phyloP scores from a whole-genome alignment of 805 yeast genomes.

The Spathaspora boniae region DNA sequence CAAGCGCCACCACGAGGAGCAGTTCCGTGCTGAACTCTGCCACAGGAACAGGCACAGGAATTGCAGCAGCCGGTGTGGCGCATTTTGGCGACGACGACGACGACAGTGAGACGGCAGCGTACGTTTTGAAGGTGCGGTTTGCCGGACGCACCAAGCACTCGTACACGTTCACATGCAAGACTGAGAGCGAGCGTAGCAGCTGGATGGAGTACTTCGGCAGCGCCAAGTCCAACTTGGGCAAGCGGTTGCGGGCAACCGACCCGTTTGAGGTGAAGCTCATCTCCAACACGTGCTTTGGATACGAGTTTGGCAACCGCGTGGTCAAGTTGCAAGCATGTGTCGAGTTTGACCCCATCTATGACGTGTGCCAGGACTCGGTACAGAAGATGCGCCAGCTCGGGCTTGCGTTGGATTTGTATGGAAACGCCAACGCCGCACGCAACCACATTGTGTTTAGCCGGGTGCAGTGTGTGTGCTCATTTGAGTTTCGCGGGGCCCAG shows the following conservation, averaged over 20 bases:
- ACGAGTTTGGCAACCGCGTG: constrained; percentile 51
- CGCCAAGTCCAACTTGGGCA: constrained; percentile 41
- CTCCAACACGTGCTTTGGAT: constrained; percentile 60
- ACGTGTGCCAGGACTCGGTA: constrained; percentile 20
- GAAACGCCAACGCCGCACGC: constrained; percentile 14
- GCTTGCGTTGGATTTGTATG: constrained; percentile 23
- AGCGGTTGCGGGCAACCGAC: constrained; percentile 35
- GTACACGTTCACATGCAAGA: constrained; percentile 47
- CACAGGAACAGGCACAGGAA: too few relatives aligned
- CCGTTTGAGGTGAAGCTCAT: constrained; percentile 54
- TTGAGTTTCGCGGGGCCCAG: constrained; percentile 42
- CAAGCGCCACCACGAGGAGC: not conserved
- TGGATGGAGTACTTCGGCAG: constrained; percentile 45
- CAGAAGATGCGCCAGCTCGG: constrained; percentile 20
- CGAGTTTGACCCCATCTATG: constrained; percentile 49
- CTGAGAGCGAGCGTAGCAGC: constrained; percentile 46
- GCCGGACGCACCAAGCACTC: constrained; percentile 55
- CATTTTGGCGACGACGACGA: constrained; percentile 16
- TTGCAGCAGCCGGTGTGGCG: constrained; percentile 3
- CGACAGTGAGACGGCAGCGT: constrained; percentile 26
- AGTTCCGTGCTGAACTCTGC: constrained; percentile 2
- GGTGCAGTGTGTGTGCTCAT: constrained; percentile 42
- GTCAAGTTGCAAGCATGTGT: constrained; percentile 51
- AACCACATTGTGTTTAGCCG: constrained; percentile 30
- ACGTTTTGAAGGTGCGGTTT: constrained; percentile 52